Conservation (phyloP, 2,329 filamentous ascomycete genomes). For the Aspergillus texensis region DNA sequence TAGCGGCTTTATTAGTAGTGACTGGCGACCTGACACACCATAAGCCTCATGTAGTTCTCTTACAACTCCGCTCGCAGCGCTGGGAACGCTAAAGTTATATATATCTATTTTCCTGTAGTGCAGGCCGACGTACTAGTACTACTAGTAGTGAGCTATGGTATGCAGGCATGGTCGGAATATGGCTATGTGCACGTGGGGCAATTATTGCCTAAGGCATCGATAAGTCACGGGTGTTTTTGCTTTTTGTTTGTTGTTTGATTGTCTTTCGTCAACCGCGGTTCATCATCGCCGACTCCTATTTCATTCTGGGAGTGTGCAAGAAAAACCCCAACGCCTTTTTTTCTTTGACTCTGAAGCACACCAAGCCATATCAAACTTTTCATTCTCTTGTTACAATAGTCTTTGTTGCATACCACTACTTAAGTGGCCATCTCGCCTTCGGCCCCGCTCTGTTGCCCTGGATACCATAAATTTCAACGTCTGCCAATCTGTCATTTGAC, state of each 20-base stretch:
- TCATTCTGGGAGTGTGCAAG: background rate
- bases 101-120: too few relatives aligned
- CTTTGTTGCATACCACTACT: background rate
- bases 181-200: too few relatives aligned
- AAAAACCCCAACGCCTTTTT: background rate
- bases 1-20: background rate
- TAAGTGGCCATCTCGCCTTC: background rate
- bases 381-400: background rate
- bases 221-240: background rate
- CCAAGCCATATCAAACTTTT: background rate
- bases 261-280: background rate
- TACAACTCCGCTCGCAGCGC: background rate
- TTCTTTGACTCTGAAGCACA: background rate
- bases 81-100: background rate
- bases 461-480: constrained; percentile 33
- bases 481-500: constrained; percentile 15
- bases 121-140: too few relatives aligned
- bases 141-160: too few relatives aligned
- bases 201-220: background rate
- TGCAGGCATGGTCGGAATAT: too few relatives aligned
- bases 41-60: too few relatives aligned
- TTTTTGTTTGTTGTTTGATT: background rate
- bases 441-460: constrained; percentile 40
- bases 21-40: background rate
- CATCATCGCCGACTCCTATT: background rate